These are phyloP conservation scores for Annulohypoxylon stygium DNA, from an alignment of 495 filamentous ascomycete species.

Conservation along the genomic window DNA sequence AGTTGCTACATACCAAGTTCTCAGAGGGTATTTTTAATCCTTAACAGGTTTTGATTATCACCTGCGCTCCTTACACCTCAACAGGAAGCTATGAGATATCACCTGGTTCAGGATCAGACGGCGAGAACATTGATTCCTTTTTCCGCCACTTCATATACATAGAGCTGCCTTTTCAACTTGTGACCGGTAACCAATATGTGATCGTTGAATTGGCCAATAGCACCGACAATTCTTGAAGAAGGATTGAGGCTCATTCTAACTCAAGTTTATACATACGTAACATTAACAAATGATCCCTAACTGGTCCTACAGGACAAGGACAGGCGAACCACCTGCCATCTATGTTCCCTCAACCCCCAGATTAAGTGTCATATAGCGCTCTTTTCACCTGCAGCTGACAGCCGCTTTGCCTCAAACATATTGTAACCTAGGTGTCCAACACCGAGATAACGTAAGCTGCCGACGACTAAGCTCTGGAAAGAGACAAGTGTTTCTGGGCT, in stretches of 20 bases:
- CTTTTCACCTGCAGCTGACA: not conserved
- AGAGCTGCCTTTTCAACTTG: not conserved
- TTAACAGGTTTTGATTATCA: not conserved
- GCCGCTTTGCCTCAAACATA: not conserved
- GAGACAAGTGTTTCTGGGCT: not conserved
- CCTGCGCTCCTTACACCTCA: not conserved
- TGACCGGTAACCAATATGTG: not conserved
- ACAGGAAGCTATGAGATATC: not conserved
- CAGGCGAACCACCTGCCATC: not conserved
- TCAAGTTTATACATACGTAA: not conserved
- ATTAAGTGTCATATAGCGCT: not conserved
- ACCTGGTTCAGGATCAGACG: not conserved
- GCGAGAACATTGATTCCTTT: not conserved
- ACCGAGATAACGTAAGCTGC: not conserved
- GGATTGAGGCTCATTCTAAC: not conserved
- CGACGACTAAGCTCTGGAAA: constrained; percentile 12
- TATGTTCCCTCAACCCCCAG: not conserved
- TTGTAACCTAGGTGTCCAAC: not conserved
- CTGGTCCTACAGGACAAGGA: not conserved
- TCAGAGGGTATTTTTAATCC: not conserved
- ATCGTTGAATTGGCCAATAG: constrained; percentile 4
- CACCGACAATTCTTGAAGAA: not conserved
- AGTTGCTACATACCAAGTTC: not conserved
- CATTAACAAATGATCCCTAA: not conserved
- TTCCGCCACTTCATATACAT: not conserved